phyloP scores from a whole-genome alignment of 1,139 yeast species.

The Hemisphaericaspora xylofermentans region DNA sequence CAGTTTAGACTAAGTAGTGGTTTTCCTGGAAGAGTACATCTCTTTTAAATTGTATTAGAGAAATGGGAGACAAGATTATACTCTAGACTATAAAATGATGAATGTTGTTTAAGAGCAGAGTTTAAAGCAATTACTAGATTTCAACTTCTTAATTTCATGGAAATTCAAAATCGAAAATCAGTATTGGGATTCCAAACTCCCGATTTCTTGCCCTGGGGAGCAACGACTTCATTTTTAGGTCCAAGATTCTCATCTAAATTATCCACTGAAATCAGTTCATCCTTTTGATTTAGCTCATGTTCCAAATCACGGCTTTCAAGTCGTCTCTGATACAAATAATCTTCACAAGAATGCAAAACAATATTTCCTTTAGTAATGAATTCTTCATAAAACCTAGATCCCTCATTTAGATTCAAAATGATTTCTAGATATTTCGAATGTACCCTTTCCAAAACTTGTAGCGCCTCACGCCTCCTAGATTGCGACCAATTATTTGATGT shows the following conservation, averaged over 20 bases:
- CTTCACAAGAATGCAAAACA: slow-evolving; percentile 52
- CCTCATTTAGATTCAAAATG: slow-evolving; percentile 62
- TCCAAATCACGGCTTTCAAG: slow-evolving; percentile 41
- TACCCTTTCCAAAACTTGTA: slow-evolving; percentile 56
- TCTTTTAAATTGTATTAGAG: no score
- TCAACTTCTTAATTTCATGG: no score
- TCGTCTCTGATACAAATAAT: slow-evolving; percentile 53
- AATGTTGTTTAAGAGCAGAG: no score
- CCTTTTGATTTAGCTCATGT: slow-evolving; percentile 4
- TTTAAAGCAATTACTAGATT: no score
- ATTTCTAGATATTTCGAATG: slow-evolving; percentile 57
- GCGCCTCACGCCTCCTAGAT: slow-evolving; percentile 44
- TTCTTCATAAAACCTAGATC: slow-evolving; percentile 66
- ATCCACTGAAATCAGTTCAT: neutral
- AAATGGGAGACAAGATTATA: no score
- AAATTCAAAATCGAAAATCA: slow-evolving; percentile 35
- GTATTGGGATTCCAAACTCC: slow-evolving; percentile 34
- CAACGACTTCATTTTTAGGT: slow-evolving; percentile 4
- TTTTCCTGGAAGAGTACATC: no score
- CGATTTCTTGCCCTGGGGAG: slow-evolving; percentile 13
- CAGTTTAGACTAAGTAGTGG: no score
- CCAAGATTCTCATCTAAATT: neutral
- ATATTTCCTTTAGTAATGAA: slow-evolving; percentile 50
- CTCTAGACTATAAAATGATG: no score
- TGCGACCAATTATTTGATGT: slow-evolving; percentile 23